A percentile compares a stretch with the other conserved stretches of the same genome.
These are phyloP conservation scores for Echites panduratus DNA, from an alignment of 257 asterid genomes.

Conservation along the genomic window DNA sequence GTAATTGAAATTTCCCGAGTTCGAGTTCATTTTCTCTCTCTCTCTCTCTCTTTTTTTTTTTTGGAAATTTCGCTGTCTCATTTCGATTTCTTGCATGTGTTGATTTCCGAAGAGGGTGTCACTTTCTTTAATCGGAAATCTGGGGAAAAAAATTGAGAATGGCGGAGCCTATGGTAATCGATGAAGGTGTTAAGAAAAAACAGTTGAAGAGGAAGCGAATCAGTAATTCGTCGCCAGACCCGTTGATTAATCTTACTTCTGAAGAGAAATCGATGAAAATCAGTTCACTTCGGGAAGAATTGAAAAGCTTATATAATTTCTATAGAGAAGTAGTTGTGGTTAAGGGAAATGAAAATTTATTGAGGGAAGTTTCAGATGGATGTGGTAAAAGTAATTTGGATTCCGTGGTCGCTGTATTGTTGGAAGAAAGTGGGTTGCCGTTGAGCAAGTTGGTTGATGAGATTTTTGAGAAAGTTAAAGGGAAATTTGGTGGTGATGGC, in stretches of 20 bases:
- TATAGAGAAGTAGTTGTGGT: slow-evolving; percentile 31
- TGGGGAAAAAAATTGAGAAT: not conserved
- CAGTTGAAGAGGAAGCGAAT: slow-evolving; percentile 35
- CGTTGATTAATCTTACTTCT: slow-evolving; percentile 10
- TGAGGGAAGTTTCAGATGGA: slow-evolving; percentile 15
- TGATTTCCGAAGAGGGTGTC: slow-evolving; percentile 1
- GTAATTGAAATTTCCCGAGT: not conserved
- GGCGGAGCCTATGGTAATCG: slow-evolving; percentile 27
- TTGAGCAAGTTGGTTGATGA: slow-evolving; percentile 62
- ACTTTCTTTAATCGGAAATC: not conserved
- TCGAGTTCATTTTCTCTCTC: no score
- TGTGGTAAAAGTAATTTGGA: slow-evolving; percentile 19
- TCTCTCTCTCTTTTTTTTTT: no score
- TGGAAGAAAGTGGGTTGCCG: slow-evolving; percentile 81
- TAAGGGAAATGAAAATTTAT: slow-evolving; percentile 30
- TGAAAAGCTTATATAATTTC: slow-evolving; percentile 42
- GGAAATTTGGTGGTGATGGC: slow-evolving; percentile 24
- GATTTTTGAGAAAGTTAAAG: slow-evolving; percentile 47
- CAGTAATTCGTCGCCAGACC: not conserved
- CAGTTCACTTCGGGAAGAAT: slow-evolving; percentile 36
- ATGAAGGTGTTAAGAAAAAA: slow-evolving; percentile 18
- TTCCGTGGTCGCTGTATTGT: slow-evolving; percentile 48
- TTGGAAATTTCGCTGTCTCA: not conserved
- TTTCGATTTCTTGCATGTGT: not conserved
- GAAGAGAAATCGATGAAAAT: slow-evolving; percentile 51